Evolutionary conservation across 1,139 yeast species (phyloP), one percentile per base, ranked within the genome.

Genomic region (Debaryomyces fabryi): DNA sequence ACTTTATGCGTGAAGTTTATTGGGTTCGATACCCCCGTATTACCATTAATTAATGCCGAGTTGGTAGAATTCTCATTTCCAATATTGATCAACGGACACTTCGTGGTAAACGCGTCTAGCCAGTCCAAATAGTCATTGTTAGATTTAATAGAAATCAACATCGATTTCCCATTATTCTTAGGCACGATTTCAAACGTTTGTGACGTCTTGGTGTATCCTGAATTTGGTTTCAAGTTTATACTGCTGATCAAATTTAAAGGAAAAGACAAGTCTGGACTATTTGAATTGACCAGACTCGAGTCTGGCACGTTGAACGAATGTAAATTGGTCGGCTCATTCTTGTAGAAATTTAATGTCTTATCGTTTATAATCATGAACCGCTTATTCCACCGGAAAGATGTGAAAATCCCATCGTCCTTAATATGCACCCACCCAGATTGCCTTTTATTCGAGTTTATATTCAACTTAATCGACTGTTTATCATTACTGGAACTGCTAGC

Each of bases 381-480:
- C 63, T 91, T 91, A 52, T 92, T 91, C 98, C 98, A 93, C 58
- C 96, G 75, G 65, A 92, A 90, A 12, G 91, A 82, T 54, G 89
- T 81, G 60, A 76, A 76, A 33, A 88, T 68, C 20, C 97, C 96
- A 58, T 92, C 98, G 59, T 92, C 98, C 65, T 90, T 91, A 48
- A 90, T 85, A 48, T 89, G 88, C 23, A 89, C 92, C 96, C 97
- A 92, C 0, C 98, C 97, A 20, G 71, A 57, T 48, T 71, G 73
- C 30, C 76, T 61, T 49, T 69, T 71, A 45, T 64, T 68, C 38
- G 73, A 60, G 46, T 59, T 58, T 49, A 67, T 54, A 41, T 59
- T 63, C 42, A 66, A 53, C 41, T 58, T 60, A 38, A 58, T 53
- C 23, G 57, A 47, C 39, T 52, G 49, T 15, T 49, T 47, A 6